A percentile compares a stretch with the other conserved stretches of the same genome.
Evolutionary conservation across 164 flowering plant species (phyloP).

Genomic region (Saururus chinensis): DNA sequence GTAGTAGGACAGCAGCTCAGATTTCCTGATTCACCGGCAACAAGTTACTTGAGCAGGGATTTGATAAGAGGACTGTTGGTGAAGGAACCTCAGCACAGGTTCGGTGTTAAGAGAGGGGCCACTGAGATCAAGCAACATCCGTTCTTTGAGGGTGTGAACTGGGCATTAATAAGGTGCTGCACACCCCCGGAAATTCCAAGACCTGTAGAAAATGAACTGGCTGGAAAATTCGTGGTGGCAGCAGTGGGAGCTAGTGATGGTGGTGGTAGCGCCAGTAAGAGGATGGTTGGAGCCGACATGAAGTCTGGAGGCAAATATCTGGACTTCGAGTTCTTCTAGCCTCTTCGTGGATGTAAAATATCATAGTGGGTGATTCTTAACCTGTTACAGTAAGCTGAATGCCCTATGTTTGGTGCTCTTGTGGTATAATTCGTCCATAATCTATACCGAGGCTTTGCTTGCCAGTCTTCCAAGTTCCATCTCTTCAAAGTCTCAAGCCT

Average conservation of each 20-base stretch:
- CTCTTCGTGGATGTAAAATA: background rate
- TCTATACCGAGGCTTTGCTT: too few species aligned
- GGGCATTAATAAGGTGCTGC: constrained; percentile 68
- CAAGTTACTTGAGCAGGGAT: constrained; percentile 39
- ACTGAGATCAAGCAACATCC: constrained; percentile 60
- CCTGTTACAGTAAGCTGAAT: background rate
- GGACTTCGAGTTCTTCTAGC: constrained; percentile 29
- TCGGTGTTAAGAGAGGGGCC: constrained; percentile 67
- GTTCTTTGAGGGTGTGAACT: constrained; percentile 64
- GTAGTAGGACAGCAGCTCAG: constrained; percentile 54
- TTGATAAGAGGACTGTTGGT: constrained; percentile 40
- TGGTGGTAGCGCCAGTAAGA: constrained; percentile 19
- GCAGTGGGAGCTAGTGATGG: constrained; percentile 8
- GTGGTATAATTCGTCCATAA: background rate
- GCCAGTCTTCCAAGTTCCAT: too few species aligned
- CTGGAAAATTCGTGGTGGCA: constrained; percentile 15
- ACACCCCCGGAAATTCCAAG: constrained; percentile 49
- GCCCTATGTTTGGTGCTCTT: background rate
- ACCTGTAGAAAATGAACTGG: constrained; percentile 16
- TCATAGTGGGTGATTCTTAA: background rate
- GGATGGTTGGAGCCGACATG: constrained; percentile 24
- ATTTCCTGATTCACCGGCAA: constrained; percentile 53
- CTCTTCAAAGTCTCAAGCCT: too few species aligned
- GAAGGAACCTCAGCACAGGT: constrained; percentile 56
- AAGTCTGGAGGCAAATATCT: constrained; percentile 25